Percentiles rank a stretch among this genome's conserved stretches.
These are phyloP conservation scores for Helotiales sp. DNA, from an alignment of 2,329 filamentous ascomycete species.

Conservation along the genomic window DNA sequence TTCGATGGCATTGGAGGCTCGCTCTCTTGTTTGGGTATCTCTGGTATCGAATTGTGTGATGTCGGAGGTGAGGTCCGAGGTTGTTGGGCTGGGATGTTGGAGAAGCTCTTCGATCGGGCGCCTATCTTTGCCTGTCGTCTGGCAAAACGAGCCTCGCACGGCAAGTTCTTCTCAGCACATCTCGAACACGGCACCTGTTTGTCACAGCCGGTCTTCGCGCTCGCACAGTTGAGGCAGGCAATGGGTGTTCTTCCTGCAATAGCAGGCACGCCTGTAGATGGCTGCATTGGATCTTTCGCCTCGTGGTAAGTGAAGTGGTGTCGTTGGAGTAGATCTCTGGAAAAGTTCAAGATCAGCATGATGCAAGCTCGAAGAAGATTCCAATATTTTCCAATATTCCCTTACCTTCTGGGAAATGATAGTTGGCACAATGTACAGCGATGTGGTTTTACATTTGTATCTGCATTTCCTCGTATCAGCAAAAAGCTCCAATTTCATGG, in stretches of 20 bases:
- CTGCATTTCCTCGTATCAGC: constrained; percentile 34
- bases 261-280: constrained; percentile 44
- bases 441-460: constrained; percentile 56
- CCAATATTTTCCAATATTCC: not conserved
- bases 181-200: constrained; percentile 50
- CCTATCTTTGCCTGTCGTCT: constrained; percentile 40
- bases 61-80: not conserved
- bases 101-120: constrained; percentile 6
- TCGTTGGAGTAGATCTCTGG: constrained; percentile 49
- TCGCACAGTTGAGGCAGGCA: constrained; percentile 50
- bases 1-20: not conserved
- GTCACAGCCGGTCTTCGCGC: constrained; percentile 52
- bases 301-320: constrained; percentile 54
- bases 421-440: constrained; percentile 50
- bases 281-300: constrained; percentile 46
- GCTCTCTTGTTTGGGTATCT: not conserved
- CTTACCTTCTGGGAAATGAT: constrained; percentile 50
- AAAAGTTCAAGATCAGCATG: constrained; percentile 15
- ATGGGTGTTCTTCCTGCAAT: constrained; percentile 45
- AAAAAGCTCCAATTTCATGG: not conserved
- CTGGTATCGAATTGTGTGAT: constrained; percentile 5
- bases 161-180: constrained; percentile 49
- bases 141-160: constrained; percentile 50
- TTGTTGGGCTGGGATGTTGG: not conserved
- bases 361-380: not conserved